These are phyloP conservation scores for Cryptococcus amylolentus DNA, from an alignment of 1,284 basidiomycete genomes.

Conservation along the genomic window DNA sequence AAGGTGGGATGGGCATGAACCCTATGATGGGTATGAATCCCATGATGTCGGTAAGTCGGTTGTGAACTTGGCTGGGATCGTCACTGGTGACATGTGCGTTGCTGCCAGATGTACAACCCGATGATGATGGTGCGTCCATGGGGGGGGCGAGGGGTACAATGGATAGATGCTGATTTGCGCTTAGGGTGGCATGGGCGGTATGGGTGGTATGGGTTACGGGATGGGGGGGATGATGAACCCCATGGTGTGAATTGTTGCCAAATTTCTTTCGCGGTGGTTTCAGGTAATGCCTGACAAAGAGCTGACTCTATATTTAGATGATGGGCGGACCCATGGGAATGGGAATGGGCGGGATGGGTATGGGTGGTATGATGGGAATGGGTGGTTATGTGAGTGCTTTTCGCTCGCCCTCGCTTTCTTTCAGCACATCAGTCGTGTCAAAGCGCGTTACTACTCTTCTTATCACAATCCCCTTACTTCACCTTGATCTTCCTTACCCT, in stretches of 20 bases:
- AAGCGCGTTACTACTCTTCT: not conserved
- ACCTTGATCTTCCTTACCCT: not conserved
- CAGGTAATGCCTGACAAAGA: not conserved
- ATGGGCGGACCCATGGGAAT: constrained; percentile 15
- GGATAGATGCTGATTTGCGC: no score
- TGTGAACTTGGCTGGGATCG: not conserved
- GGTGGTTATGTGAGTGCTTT: constrained; percentile 22
- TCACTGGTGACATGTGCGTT: not conserved
- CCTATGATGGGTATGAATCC: constrained; percentile 18
- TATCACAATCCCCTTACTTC: not conserved
- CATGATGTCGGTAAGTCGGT: constrained; percentile 5
- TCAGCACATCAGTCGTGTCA: not conserved
- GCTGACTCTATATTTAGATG: not conserved
- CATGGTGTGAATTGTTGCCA: no score
- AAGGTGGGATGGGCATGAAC: constrained; percentile 8
- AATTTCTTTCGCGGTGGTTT: no score
- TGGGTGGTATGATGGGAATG: constrained; percentile 33
- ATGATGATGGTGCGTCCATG: constrained; percentile 13
- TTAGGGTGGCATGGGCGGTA: no score
- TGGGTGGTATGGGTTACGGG: not conserved
- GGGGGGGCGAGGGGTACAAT: no score
- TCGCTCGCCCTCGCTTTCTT: not conserved
- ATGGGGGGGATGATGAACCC: not conserved
- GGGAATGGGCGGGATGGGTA: constrained; percentile 22
- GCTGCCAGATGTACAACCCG: constrained; percentile 12